Conservation (phyloP, 2,329 filamentous ascomycete genomes). For the Acrocalymma vagum region DNA sequence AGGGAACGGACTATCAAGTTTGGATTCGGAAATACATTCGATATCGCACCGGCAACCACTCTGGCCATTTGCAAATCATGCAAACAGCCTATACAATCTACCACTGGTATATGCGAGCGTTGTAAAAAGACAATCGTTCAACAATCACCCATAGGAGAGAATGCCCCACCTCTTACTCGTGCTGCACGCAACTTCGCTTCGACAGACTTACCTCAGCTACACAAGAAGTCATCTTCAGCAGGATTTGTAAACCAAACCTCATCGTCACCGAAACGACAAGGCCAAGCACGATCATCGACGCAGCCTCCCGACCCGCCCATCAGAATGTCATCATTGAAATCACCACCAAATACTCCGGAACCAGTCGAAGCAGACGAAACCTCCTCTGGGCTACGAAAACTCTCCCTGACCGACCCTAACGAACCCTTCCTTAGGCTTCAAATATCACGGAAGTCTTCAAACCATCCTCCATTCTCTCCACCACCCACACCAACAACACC, state of each 20-base stretch:
- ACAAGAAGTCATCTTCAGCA: slow-evolving; percentile 23
- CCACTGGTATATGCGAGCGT: slow-evolving; percentile 37
- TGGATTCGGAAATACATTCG: slow-evolving; percentile 29
- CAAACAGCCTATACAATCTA: slow-evolving; percentile 32
- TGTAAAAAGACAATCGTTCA: slow-evolving; percentile 41
- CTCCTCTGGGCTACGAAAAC: too few species aligned
- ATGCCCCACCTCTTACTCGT: slow-evolving; percentile 37
- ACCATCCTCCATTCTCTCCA: slow-evolving; percentile 13
- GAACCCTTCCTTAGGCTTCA: slow-evolving; percentile 39
- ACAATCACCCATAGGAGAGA: slow-evolving; percentile 23
- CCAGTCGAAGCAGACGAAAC: slow-evolving; percentile 17
- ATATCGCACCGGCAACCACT: slow-evolving; percentile 21
- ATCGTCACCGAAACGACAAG: slow-evolving; percentile 25
- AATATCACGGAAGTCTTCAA: slow-evolving; percentile 26
- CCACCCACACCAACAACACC: slow-evolving; percentile 30
- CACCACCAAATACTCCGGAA: slow-evolving; percentile 23
- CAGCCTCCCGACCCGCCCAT: slow-evolving; percentile 35
- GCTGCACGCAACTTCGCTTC: slow-evolving; percentile 31
- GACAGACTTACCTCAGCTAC: slow-evolving; percentile 27
- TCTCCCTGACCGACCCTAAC: slow-evolving; percentile 39
- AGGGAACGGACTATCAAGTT: slow-evolving; percentile 22
- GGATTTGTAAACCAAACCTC: slow-evolving; percentile 19
- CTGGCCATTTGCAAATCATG: slow-evolving; percentile 42
- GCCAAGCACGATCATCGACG: slow-evolving; percentile 24
- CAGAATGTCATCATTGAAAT: slow-evolving; percentile 38